Conservation (phyloP, 805 yeast species). For the Kodamaea lidongshanica region DNA sequence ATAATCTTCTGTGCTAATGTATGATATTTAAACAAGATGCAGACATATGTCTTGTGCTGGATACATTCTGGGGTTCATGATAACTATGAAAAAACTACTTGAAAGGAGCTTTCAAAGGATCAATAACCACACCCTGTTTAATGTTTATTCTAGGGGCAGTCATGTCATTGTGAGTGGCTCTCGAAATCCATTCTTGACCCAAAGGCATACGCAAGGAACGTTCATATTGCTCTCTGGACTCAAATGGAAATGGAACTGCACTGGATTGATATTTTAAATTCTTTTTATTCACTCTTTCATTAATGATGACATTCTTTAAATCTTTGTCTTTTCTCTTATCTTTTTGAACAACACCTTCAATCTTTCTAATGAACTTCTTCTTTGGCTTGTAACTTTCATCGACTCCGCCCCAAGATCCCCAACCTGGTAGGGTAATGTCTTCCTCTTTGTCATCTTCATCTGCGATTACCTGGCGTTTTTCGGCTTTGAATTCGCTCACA, state of each 20-base stretch:
- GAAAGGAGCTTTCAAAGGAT: slow-evolving; percentile 86
- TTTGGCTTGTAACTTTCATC: slow-evolving; percentile 36
- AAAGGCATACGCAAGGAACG: slow-evolving; percentile 91
- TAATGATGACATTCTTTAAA: slow-evolving; percentile 77
- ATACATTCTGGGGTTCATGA: not conserved
- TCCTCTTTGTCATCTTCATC: slow-evolving; percentile 86
- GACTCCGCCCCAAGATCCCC: slow-evolving; percentile 97
- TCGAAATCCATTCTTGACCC: slow-evolving; percentile 94
- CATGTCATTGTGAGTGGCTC: slow-evolving; percentile 77
- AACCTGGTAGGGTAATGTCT: slow-evolving; percentile 86
- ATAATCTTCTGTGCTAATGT: too few relatives aligned
- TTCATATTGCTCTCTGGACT: slow-evolving; percentile 90
- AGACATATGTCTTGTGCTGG: not conserved
- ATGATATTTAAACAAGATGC: not conserved
- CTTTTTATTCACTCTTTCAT: slow-evolving; percentile 81
- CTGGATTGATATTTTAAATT: slow-evolving; percentile 78
- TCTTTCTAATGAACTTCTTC: slow-evolving; percentile 60
- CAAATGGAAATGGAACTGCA: slow-evolving; percentile 93
- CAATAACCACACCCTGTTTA: slow-evolving; percentile 84
- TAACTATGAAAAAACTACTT: slow-evolving; percentile 36
- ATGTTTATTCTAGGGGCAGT: slow-evolving; percentile 85
- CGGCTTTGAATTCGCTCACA: slow-evolving; percentile 69
- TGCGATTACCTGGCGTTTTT: slow-evolving; percentile 56
- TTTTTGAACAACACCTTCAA: slow-evolving; percentile 68
- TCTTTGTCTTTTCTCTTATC: slow-evolving; percentile 75